Evolutionary conservation across 441 rosid species (phyloP).

Genomic region (Flueggea neowawraea): DNA sequence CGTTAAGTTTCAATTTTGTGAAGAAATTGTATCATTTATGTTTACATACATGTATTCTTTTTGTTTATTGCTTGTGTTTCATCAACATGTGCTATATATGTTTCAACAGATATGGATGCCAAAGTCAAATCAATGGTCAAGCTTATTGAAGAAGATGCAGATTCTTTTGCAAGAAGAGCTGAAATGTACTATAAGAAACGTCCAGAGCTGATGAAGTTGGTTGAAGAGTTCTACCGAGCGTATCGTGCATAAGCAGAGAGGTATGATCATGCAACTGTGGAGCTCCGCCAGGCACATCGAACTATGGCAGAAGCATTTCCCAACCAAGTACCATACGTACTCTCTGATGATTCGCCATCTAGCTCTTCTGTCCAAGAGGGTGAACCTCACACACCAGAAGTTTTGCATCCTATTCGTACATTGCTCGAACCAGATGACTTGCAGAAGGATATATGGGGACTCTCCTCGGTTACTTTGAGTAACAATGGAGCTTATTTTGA

Average conservation of each 20-base stretch:
- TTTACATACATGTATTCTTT: neutral
- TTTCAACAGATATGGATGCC: constrained; percentile 74
- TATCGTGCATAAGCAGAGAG: constrained; percentile 98
- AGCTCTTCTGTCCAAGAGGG: constrained; percentile 37
- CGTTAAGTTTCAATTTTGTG: too few relatives aligned
- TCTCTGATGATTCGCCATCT: constrained; percentile 62
- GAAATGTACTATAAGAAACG: constrained; percentile 99
- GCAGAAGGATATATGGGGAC: constrained; percentile 47
- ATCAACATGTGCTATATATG: neutral
- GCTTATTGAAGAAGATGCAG: constrained; percentile 99
- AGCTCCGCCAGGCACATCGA: constrained; percentile 90
- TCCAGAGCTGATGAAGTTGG: constrained; percentile 95
- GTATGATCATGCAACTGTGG: constrained; percentile 95
- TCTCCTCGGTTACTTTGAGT: constrained; percentile 35
- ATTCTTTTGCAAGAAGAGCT: constrained; percentile 97
- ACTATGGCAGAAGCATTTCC: constrained; percentile 97
- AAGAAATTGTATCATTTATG: neutral
- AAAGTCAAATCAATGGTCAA: constrained; percentile 97
- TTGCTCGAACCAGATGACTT: constrained; percentile 50
- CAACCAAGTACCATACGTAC: constrained; percentile 63
- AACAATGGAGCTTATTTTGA: constrained; percentile 37
- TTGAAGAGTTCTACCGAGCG: constrained; percentile 96
- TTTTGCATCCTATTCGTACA: constrained; percentile 37
- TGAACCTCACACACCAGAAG: constrained; percentile 69
- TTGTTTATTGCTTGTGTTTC: neutral